Base-by-base conservation (phyloP, 2,329 filamentous ascomycete genomes). In the Waltergamsia citrina region DNA sequence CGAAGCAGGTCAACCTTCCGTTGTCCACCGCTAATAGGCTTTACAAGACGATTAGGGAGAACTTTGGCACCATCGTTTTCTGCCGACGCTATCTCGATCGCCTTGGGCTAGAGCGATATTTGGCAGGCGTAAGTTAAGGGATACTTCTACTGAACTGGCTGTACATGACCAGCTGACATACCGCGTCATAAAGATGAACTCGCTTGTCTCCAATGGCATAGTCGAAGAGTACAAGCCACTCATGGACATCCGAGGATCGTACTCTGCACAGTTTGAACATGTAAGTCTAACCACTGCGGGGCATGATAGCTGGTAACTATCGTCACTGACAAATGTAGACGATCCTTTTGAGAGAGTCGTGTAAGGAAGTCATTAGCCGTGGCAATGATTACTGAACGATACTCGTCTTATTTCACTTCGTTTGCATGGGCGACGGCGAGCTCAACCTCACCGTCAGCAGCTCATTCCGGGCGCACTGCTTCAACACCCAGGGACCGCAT, bases 211-310 rank as follows among this genome's bases (percentile, higher is more conserved):
- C 6, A 61, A 69, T 34, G 76, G 72, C 1, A 62, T 80, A 15
- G 56, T 80, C 4, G 67, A 79, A 27, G 51, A 61, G 4, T 74
- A 80, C 45, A 54, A 55, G 11, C 76, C 75, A 2, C 54, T 81
- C 18, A 55, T 64, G 22, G 76, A 81, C 42, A 50, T 71, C 27
- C 60, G 66, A 41, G 75, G 74, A 3, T 78, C 74, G 2, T 79
- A 78, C 47, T 67, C 70, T 5, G 76, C 76, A 8, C 77, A 81
- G 43, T 80, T 73, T 47, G 76, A 81, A 54, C 77, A 68, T 49
- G 60, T 64, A 45, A 35, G 41, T 40, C 11, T 10, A 9, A 29
- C 12, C 6, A n/a, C 27, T 44, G 10, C n/a, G n/a, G n/a, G 10
- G 10, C 17, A 17, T 18, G n/a, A n/a, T n/a, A n/a, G 9, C 9